Evolutionary conservation across 1,284 basidiomycete genomes (phyloP).

Genomic region (Ganoderma resinaceum): DNA sequence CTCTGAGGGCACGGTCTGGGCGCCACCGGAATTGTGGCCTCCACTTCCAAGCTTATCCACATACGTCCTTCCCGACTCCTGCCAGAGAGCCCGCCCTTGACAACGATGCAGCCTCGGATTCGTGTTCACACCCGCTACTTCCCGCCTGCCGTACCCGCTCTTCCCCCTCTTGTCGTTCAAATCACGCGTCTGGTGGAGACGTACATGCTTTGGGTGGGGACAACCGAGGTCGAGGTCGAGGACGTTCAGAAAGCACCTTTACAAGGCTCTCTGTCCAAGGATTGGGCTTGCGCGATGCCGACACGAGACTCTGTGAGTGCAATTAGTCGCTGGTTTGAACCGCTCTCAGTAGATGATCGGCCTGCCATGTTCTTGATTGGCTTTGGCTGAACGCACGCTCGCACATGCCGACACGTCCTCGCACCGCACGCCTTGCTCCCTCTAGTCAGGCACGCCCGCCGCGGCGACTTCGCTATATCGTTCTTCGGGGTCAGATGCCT

Average conservation of each 20-base stretch:
- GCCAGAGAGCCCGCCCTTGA: background rate
- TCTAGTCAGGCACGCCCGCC: slow-evolving; percentile 48
- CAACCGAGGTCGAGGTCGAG: slow-evolving; percentile 55
- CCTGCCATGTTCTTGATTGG: slow-evolving; percentile 15
- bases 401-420: slow-evolving; percentile 8
- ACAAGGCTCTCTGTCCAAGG: slow-evolving; percentile 66
- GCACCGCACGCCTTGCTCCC: slow-evolving; percentile 4
- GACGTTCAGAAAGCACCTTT: slow-evolving; percentile 55
- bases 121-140: slow-evolving; percentile 53
- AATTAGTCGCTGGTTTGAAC: slow-evolving; percentile 7
- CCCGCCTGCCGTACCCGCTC: slow-evolving; percentile 49
- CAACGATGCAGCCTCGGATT: slow-evolving; percentile 28
- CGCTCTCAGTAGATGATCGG: too few relatives aligned
- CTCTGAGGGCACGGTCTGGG: too few relatives aligned
- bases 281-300: slow-evolving; percentile 91
- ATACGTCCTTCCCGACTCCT: background rate
- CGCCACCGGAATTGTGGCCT: background rate
- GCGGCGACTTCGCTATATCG: slow-evolving; percentile 75
- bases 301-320: slow-evolving; percentile 46
- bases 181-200: slow-evolving; percentile 74
- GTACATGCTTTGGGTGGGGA: slow-evolving; percentile 85
- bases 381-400: slow-evolving; percentile 21
- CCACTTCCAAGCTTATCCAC: background rate
- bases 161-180: slow-evolving; percentile 73
- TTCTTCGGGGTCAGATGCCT: slow-evolving; percentile 66